Base-by-base conservation (phyloP, 352 stramenopile genomes). In the Peronospora farinosa region DNA sequence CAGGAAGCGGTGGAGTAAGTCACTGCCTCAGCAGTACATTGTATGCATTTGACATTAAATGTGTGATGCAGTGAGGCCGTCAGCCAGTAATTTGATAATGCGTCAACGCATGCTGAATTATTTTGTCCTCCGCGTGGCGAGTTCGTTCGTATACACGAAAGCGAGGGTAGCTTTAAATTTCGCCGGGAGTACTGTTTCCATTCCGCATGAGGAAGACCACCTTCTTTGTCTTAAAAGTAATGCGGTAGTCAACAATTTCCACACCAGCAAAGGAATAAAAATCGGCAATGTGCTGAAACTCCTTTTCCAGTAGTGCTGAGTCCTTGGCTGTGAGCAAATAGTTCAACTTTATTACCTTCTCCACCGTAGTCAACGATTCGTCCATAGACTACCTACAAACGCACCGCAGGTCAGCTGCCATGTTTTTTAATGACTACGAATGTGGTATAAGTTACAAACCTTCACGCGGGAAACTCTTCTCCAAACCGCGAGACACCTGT, bases 401-500 rank as follows among this genome's bases (percentile, higher is more conserved):
- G 7, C 28, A 47, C 28, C 15, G 1, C 13, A 23, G n/a, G 13
- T 36, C 33, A 39, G n/a, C 40, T 23, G 13, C 40, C 7, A 5
- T 15, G 3, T 47, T n/a, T n/a, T 2, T 38, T 10, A 10, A 35
- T 7, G 32, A 16, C 3, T 35, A 21, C 33, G 17, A 15, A 15
- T n/a, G 11, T 15, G 21, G 8, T 12, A 21, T 17, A 36, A 12
- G 19, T 37, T 15, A 51, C 74, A 21, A 55, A 91, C 78, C 64
- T 88, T 80, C 84, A 95, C 0, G 57, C 45, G 0, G 67, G 21
- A 30, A 85, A 90, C 52, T 87, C 77, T 60, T 95, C 75, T n/a
- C 82, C 80, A 51, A 95, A 95, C 35, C 82, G 76, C 30, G 79
- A 93, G 12, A 98, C 91, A 23, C 96, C 96, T 1, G 90, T 97